These are phyloP conservation scores for Limnanthes douglasii DNA, from an alignment of 345 rosid genomes.

Conservation along the genomic window DNA sequence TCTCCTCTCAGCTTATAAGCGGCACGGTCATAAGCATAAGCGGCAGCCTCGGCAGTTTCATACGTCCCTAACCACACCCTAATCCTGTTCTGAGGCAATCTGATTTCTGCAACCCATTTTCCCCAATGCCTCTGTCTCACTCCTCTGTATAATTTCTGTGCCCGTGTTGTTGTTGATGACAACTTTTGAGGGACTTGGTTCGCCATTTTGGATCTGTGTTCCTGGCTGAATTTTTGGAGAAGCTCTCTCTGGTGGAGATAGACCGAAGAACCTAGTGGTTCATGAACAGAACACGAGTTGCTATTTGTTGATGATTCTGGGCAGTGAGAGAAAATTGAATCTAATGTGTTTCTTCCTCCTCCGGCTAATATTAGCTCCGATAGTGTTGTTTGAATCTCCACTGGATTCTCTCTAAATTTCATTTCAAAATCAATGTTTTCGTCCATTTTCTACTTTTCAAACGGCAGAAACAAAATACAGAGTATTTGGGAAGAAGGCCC, in stretches of 20 bases:
- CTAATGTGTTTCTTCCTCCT: conserved; percentile 64
- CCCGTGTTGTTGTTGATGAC: conserved; percentile 11
- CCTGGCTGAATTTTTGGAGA: conserved; percentile 40
- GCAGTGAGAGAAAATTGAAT: conserved; percentile 69
- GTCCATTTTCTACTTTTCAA: conserved; percentile 30
- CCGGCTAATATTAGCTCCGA: conserved; percentile 66
- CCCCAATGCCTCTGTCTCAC: conserved; percentile 99
- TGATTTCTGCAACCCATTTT: conserved; percentile 97
- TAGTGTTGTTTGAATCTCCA: conserved; percentile 38
- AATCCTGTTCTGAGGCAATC: conserved; percentile 90
- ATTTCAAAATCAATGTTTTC: conserved; percentile 15
- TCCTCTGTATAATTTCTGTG: conserved; percentile 76
- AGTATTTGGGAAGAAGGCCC: too few relatives aligned
- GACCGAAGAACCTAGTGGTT: conserved; percentile 67
- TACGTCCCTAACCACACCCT: conserved; percentile 96
- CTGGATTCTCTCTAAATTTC: conserved; percentile 8
- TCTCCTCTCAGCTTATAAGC: conserved; percentile 96
- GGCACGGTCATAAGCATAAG: conserved; percentile 93
- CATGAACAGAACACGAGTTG: conserved; percentile 11
- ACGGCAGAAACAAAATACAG: too few relatives aligned
- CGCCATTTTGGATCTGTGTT: conserved; percentile 21
- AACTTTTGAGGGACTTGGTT: conserved; percentile 17
- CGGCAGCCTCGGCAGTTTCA: conserved; percentile 84
- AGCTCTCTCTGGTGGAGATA: conserved; percentile 83
- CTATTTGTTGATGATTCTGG: conserved; percentile 12